Evolutionary conservation across 306 rosid species (phyloP).

Genomic region (Erythrophleum fordii): DNA sequence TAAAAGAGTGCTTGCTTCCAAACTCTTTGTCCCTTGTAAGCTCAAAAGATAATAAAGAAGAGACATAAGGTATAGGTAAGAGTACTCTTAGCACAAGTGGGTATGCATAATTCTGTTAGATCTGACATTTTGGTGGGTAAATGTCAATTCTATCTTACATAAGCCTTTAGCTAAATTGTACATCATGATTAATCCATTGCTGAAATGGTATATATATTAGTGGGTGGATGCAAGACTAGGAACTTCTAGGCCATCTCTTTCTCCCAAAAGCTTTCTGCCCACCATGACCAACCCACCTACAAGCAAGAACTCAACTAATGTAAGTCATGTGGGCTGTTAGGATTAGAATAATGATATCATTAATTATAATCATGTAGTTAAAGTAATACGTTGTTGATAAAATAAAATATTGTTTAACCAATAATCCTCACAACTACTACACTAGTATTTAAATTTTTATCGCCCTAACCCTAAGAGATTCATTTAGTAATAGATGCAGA

Average conservation of each 20-base stretch:
- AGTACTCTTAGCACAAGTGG: conserved; percentile 38
- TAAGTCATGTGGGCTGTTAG: conserved; percentile 37
- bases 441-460: no score
- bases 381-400: no score
- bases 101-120: conserved; percentile 37
- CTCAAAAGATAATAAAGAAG: conserved; percentile 40
- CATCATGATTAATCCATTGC: conserved; percentile 45
- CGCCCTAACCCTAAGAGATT: no score
- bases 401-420: no score
- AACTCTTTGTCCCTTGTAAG: conserved; percentile 55
- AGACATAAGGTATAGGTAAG: conserved; percentile 42
- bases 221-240: conserved; percentile 41
- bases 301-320: conserved; percentile 38
- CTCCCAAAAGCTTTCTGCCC: conserved; percentile 44
- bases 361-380: background rate
- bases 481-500: no score
- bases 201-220: conserved; percentile 25
- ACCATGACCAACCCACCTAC: conserved; percentile 46
- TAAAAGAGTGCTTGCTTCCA: conserved; percentile 43
- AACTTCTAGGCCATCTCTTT: conserved; percentile 32
- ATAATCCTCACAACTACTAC: background rate
- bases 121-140: conserved; percentile 50
- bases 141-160: conserved; percentile 53
- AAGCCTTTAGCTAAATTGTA: conserved; percentile 44
- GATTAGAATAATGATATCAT: background rate